Percentiles rank a stretch among this genome's conserved stretches.
phyloP scores from a whole-genome alignment of 208 protist genomes.

The Jaenimonas drosophilae region DNA sequence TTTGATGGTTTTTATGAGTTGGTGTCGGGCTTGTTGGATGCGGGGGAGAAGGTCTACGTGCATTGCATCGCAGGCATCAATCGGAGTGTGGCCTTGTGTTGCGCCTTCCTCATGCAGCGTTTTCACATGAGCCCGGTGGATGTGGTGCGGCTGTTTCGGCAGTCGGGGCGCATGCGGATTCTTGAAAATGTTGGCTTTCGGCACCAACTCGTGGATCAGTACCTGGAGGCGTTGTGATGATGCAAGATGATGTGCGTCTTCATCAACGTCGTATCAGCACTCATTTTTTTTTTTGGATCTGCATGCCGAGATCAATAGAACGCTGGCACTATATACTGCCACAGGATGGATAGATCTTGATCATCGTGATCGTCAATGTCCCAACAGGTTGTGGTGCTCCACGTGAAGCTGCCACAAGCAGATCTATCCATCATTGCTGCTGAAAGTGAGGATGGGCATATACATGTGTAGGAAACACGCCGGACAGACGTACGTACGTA shows the following conservation, averaged over 20 bases:
- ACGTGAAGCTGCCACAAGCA: too few relatives aligned
- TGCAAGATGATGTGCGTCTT: conserved; percentile 1
- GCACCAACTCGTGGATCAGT: conserved; percentile 79
- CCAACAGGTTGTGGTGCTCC: too few relatives aligned
- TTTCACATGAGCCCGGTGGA: conserved; percentile 34
- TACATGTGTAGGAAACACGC: too few relatives aligned
- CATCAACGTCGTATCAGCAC: too few relatives aligned
- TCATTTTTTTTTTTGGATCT: too few relatives aligned
- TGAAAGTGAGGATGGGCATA: too few relatives aligned
- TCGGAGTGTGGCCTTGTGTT: conserved; percentile 74
- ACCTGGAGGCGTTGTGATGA: conserved; percentile 26
- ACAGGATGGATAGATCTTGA: too few relatives aligned
- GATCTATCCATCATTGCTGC: too few relatives aligned
- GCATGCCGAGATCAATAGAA: too few relatives aligned
- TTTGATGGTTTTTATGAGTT: conserved; percentile 53
- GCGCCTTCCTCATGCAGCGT: conserved; percentile 67
- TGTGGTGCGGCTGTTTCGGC: conserved; percentile 43
- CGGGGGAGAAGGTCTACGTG: conserved; percentile 62
- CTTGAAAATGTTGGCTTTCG: conserved; percentile 73
- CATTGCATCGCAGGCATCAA: conserved; percentile 85
- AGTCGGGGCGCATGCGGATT: conserved; percentile 43
- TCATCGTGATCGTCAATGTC: too few relatives aligned
- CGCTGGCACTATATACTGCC: too few relatives aligned
- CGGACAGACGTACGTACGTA: too few relatives aligned
- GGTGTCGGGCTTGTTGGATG: conserved; percentile 18